These are phyloP conservation scores for Scorias spongiosa DNA, from an alignment of 2,329 filamentous ascomycete genomes.

Conservation along the genomic window DNA sequence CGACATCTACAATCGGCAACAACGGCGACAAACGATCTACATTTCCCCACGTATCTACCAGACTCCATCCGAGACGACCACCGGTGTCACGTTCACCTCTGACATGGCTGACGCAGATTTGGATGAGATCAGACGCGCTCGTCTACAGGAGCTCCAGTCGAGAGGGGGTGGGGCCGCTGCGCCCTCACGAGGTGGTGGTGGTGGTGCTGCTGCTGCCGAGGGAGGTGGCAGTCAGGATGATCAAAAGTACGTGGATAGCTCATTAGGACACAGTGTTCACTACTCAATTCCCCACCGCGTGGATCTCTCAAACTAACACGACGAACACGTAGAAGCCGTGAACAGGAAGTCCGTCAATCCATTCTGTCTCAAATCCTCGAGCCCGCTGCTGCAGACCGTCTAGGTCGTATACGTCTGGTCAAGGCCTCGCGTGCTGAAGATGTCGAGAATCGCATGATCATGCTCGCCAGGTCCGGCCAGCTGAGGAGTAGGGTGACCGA, in stretches of 20 bases:
- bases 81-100: too few relatives aligned
- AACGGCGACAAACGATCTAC: too few relatives aligned
- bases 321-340: conserved; percentile 13
- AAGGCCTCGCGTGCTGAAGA: conserved; percentile 83
- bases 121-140: conserved; percentile 75
- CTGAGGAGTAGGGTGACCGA: conserved; percentile 78
- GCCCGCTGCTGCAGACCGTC: conserved; percentile 80
- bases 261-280: conserved; percentile 15
- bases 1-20: too few relatives aligned
- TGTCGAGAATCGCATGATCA: conserved; percentile 84
- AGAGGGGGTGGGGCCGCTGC: conserved; percentile 39
- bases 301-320: conserved; percentile 6
- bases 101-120: conserved; percentile 51
- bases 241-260: conserved; percentile 34
- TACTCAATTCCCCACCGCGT: conserved; percentile 1
- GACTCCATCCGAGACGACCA: too few relatives aligned
- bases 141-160: conserved; percentile 82
- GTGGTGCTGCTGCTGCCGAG: conserved; percentile 32
- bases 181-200: conserved; percentile 17
- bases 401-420: conserved; percentile 87
- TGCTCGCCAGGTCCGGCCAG: conserved; percentile 77
- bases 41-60: too few relatives aligned
- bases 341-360: conserved; percentile 55
- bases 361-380: conserved; percentile 88
- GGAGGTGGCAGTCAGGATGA: conserved; percentile 40